Percentiles rank a stretch among this genome's conserved stretches.
Evolutionary conservation across 768 basidiomycete genomes (phyloP).

Genomic region (Rhodosporidiobolus sp.): DNA sequence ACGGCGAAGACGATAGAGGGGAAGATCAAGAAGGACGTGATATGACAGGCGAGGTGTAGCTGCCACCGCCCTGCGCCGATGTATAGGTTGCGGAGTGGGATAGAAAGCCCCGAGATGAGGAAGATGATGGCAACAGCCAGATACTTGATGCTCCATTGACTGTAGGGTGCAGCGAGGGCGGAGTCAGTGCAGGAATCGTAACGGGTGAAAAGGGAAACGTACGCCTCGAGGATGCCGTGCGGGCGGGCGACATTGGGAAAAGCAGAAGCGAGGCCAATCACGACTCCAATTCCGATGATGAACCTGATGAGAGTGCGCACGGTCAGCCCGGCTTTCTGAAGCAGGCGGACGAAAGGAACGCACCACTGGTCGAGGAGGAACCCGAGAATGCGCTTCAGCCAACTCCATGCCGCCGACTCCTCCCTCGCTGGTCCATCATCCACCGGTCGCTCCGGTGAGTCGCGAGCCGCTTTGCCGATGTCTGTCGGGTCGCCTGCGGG

Average conservation of each 20-base stretch:
- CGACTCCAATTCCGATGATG: conserved; percentile 26
- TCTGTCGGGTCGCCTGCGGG: neutral
- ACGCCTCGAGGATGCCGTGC: conserved; percentile 42
- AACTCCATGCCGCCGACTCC: neutral
- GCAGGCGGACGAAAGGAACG: neutral
- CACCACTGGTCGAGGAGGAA: conserved; percentile 21
- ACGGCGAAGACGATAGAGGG: conserved; percentile 46
- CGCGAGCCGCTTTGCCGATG: neutral
- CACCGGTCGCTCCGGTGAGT: neutral
- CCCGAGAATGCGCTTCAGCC: neutral
- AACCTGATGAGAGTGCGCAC: conserved; percentile 2
- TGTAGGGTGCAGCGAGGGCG: too few species aligned
- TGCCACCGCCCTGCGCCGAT: conserved; percentile 42
- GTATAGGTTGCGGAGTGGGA: conserved; percentile 44
- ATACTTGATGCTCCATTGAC: conserved; percentile 45
- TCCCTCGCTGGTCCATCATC: neutral
- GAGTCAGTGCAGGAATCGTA: neutral
- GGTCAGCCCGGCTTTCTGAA: too few species aligned
- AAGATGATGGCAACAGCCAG: conserved; percentile 47
- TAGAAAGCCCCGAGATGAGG: conserved; percentile 45
- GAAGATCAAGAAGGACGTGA: conserved; percentile 46
- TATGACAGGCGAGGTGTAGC: conserved; percentile 46
- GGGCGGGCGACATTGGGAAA: conserved; percentile 46
- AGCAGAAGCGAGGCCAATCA: conserved; percentile 13
- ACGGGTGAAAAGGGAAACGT: neutral